Evolutionary conservation across 1,284 basidiomycete genomes (phyloP).

Genomic region (Tilletia indica): DNA sequence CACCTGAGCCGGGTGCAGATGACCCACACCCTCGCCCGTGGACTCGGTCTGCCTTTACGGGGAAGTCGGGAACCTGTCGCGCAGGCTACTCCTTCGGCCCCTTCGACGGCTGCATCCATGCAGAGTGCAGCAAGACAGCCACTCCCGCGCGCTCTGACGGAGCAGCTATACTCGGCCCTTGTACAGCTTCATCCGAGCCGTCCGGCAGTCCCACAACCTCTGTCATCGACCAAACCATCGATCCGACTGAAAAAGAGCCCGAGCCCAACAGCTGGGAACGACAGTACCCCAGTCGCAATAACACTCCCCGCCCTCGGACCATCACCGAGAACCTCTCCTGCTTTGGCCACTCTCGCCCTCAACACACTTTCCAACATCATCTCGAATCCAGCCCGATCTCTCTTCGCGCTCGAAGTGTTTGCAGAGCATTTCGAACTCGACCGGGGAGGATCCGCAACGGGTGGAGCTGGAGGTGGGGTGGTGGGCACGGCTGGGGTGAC

Average conservation of each 20-base stretch:
- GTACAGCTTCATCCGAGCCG: background rate
- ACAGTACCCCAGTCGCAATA: no score
- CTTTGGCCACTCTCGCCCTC: conserved; percentile 7
- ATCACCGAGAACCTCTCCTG: conserved; percentile 2
- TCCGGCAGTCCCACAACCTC: background rate
- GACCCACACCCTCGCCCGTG: background rate
- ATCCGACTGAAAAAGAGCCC: no score
- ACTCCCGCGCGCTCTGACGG: background rate
- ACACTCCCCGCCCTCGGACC: background rate
- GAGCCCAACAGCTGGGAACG: no score
- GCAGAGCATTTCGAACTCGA: conserved; percentile 13
- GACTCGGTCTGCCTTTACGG: background rate
- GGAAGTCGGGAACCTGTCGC: background rate
- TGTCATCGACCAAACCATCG: background rate
- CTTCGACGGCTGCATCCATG: background rate
- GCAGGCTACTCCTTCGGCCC: background rate
- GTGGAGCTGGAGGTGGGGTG: background rate
- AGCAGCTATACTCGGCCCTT: conserved; percentile 8
- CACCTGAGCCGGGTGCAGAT: background rate
- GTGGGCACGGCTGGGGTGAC: background rate
- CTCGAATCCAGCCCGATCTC: background rate
- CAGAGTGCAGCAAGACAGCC: background rate
- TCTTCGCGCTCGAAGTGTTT: conserved; percentile 1
- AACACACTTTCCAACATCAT: conserved; percentile 5
- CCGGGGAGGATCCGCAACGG: background rate